Evolutionary conservation across 768 basidiomycete species (phyloP).

Genomic region (Termitomyces sp.): DNA sequence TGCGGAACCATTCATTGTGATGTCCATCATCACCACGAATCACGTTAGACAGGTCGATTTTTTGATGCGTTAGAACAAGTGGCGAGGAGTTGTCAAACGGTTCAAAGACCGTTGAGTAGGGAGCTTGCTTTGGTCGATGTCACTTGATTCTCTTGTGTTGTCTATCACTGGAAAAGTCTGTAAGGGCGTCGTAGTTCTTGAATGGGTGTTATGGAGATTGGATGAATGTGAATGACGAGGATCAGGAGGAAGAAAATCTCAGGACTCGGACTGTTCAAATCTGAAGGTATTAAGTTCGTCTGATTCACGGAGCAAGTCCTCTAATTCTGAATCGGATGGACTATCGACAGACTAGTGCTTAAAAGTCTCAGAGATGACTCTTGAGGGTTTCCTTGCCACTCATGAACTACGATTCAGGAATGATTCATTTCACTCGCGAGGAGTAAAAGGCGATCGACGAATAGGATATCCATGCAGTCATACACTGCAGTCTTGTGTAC

Average conservation of each 20-base stretch:
- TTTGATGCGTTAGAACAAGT: background rate
- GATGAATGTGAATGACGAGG: background rate
- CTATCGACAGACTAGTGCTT: background rate
- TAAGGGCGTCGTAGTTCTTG: background rate
- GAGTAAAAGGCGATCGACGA: too few species aligned
- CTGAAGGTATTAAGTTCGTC: background rate
- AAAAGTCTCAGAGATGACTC: too few species aligned
- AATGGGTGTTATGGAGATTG: background rate
- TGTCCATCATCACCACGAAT: background rate
- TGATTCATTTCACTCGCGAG: too few species aligned
- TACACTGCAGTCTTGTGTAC: too few species aligned
- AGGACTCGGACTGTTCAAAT: background rate
- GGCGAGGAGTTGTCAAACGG: background rate
- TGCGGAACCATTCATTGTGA: too few species aligned
- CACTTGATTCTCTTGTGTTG: background rate
- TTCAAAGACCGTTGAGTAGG: background rate
- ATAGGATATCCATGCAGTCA: too few species aligned
- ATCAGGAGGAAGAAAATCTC: background rate
- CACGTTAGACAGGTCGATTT: background rate
- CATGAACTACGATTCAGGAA: too few species aligned
- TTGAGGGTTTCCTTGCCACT: too few species aligned
- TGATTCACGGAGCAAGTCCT: background rate
- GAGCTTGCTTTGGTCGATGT: background rate
- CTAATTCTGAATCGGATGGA: background rate
- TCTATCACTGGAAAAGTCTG: background rate